Percentiles rank a stretch among this genome's conserved stretches.
Conservation (phyloP, 2,329 filamentous ascomycete genomes). For the Apiospora koreana region DNA sequence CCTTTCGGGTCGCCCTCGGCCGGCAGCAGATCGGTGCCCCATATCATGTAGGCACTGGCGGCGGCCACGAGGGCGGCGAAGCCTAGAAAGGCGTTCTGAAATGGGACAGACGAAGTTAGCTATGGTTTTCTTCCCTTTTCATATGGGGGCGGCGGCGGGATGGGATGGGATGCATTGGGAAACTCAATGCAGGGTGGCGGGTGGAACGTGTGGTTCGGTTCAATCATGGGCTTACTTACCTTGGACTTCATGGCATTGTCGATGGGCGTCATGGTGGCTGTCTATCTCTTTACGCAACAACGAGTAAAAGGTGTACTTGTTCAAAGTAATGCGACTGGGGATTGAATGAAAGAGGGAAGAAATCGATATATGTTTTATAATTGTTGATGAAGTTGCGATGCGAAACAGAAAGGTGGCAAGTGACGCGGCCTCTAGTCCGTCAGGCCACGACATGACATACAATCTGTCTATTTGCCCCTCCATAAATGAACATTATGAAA, state of each 20-base stretch:
- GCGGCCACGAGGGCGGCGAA: constrained; percentile 83
- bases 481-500: neutral
- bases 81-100: constrained; percentile 69
- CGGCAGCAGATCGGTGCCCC: constrained; percentile 84
- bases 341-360: neutral
- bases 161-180: no score
- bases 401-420: constrained; percentile 1
- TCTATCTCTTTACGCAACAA: neutral
- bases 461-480: neutral
- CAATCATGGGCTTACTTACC: constrained; percentile 44
- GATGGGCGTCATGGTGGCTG: constrained; percentile 62
- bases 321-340: fast-evolving
- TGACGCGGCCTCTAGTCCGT: neutral
- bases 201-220: neutral
- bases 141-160: no score
- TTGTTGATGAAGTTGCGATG: neutral
- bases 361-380: neutral
- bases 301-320: no score
- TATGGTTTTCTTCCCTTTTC: no score
- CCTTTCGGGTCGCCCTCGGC: constrained; percentile 74
- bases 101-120: no score
- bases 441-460: neutral
- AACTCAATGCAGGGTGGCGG: no score
- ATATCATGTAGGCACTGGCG: constrained; percentile 81
- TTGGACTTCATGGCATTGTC: constrained; percentile 71